phyloP scores from a whole-genome alignment of 2,329 filamentous ascomycete genomes.

The Fusarium tjaetaba region DNA sequence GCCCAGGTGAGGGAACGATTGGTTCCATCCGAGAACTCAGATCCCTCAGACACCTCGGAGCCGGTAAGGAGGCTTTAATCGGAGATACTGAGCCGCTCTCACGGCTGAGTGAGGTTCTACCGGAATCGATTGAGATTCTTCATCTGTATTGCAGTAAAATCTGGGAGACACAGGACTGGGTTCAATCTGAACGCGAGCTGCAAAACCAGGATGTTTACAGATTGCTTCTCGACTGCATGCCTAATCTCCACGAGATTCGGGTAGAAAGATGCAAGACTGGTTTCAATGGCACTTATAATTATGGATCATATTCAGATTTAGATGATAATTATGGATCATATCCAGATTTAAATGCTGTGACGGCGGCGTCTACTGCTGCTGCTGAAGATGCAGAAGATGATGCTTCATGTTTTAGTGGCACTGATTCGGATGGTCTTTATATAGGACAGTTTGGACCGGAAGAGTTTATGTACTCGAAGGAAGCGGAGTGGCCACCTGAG shows the following conservation, averaged over 20 bases:
- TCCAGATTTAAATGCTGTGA: too few species aligned
- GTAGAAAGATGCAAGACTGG: neutral
- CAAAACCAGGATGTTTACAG: neutral
- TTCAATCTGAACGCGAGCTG: neutral
- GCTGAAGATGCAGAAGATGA: neutral
- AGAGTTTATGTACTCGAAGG: neutral
- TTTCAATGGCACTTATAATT: too few species aligned
- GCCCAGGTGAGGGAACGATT: neutral
- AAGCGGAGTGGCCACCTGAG: neutral
- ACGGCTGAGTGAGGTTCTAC: neutral
- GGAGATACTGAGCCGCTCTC: neutral
- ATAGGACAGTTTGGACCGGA: neutral
- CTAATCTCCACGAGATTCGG: constrained; percentile 6
- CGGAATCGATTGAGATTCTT: constrained; percentile 9
- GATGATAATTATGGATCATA: too few species aligned
- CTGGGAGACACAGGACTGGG: fast-evolving
- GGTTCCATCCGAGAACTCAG: constrained; percentile 2
- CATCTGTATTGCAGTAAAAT: neutral
- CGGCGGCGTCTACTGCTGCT: too few species aligned
- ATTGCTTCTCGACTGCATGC: neutral
- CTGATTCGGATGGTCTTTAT: neutral
- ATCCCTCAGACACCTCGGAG: neutral
- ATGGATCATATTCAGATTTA: too few species aligned
- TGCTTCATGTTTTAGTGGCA: neutral
- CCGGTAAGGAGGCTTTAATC: neutral